Conservation (phyloP, 1,139 yeast genomes). For the Saccharomyces pastorianus region DNA sequence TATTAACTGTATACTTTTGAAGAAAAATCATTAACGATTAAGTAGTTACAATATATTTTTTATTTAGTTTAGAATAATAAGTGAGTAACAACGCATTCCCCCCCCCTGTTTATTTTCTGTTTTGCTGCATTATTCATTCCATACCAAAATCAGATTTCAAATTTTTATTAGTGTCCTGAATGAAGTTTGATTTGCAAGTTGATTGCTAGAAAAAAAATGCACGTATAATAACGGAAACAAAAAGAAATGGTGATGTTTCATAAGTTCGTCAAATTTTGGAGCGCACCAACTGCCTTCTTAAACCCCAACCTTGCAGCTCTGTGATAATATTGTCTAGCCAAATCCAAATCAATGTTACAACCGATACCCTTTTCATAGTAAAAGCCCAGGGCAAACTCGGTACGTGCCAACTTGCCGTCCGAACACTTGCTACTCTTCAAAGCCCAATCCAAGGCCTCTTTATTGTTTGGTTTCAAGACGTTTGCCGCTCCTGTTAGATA, state of each 20-base stretch:
- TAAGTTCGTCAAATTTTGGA: background rate
- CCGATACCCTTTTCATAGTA: constrained; percentile 78
- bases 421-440: constrained; percentile 63
- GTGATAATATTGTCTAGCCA: constrained; percentile 47
- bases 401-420: constrained; percentile 69
- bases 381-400: constrained; percentile 77
- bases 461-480: constrained; percentile 60
- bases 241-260: background rate
- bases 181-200: background rate
- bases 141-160: background rate
- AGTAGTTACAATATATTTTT: background rate
- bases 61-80: background rate
- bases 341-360: constrained; percentile 39
- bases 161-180: background rate
- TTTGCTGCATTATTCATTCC: too few relatives aligned
- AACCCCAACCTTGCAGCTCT: constrained; percentile 57
- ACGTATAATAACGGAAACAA: background rate
- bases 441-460: constrained; percentile 78
- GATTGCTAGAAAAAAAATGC: too few relatives aligned
- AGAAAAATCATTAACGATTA: background rate
- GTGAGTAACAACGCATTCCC: background rate
- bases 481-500: constrained; percentile 75
- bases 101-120: background rate
- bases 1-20: background rate
- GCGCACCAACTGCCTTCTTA: constrained; percentile 39